Evolutionary conservation across 1,284 basidiomycete species (phyloP), one percentile per base, ranked within the genome.

Genomic region (Chalciporus sp.): DNA sequence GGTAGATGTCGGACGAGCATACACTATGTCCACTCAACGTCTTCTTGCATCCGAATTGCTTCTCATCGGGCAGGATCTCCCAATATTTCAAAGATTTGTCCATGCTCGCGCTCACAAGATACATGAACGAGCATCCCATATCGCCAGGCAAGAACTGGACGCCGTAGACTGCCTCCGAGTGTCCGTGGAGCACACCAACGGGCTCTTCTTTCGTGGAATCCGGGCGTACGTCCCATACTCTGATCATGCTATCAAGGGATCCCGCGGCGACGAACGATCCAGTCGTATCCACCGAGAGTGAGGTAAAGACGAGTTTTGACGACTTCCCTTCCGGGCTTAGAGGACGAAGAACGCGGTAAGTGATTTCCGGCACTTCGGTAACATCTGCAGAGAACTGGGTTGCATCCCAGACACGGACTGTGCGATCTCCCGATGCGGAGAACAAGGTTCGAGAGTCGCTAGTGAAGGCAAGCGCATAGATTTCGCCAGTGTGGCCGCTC

Each of bases 391-490:
- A 53, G 57, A 71, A 56, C 27, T 66, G 67, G 35, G 64, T 56
- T 3, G 60, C 60, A 56, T 71, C 61, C 68, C 68, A 70, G 37
- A 69, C 50, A 20, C 68, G 65, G 51, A 70, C 51, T 1, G 69
- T 71, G 26, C 53, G 52, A 56, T 70, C 68, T 33, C 67, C 70
- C 40, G 70, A 73, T 47, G 70, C 66, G 52, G 72, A 73, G 28
- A 70, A 49, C 19, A 74, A 49, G 12, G 47, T 59, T 51, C 54
- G 58, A 23, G 67, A 72, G 61, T 72, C 63, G 31, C 57, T 14
- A 33, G 72, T 62, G 59, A 72, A 74, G 2, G 59, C 55, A 33
- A 74, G 42, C 0, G 68, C 73, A 40, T 67, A 72, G 23, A 72
- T 60, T 33, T 70, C 61, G 48, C 62, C 65, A 26, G 35, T 46